These are phyloP conservation scores for Rhodotorula taiwanensis DNA, from an alignment of 768 basidiomycete species.

Conservation along the genomic window DNA sequence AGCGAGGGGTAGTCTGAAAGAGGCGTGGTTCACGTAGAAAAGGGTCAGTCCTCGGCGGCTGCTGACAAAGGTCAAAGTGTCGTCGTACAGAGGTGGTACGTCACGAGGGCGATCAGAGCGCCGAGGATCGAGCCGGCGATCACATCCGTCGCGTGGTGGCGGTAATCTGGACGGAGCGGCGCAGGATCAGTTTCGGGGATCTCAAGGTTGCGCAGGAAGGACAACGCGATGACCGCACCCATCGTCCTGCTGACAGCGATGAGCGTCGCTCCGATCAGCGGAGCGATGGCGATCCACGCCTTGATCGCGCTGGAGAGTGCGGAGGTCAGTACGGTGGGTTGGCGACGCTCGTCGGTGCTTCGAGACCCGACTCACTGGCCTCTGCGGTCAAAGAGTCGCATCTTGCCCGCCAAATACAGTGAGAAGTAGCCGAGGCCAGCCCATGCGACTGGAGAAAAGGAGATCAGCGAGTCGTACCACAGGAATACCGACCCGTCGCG, in stretches of 20 bases:
- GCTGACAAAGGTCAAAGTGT: too few relatives aligned
- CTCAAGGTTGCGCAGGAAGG: background rate
- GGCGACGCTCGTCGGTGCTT: too few relatives aligned
- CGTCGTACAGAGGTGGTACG: constrained; percentile 53
- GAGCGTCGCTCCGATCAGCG: constrained; percentile 62
- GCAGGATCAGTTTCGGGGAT: too few relatives aligned
- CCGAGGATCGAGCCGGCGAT: constrained; percentile 72
- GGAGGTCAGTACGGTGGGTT: too few relatives aligned
- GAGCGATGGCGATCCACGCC: constrained; percentile 73
- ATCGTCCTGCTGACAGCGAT: constrained; percentile 71
- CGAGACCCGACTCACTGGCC: too few relatives aligned
- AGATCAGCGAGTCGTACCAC: too few relatives aligned
- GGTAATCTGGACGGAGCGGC: too few relatives aligned
- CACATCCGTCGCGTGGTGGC: constrained; percentile 54
- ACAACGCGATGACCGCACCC: constrained; percentile 62
- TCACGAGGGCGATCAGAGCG: constrained; percentile 60
- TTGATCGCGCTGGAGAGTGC: too few relatives aligned
- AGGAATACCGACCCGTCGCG: background rate
- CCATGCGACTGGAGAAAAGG: constrained; percentile 53
- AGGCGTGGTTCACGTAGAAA: background rate
- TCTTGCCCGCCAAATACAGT: constrained; percentile 83
- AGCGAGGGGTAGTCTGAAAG: constrained; percentile 29
- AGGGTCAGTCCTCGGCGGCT: background rate
- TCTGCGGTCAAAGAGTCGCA: constrained; percentile 78
- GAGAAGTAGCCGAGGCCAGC: constrained; percentile 84